Base-by-base conservation (phyloP, 1,139 yeast species). In the Yamadazyma atlantica region DNA sequence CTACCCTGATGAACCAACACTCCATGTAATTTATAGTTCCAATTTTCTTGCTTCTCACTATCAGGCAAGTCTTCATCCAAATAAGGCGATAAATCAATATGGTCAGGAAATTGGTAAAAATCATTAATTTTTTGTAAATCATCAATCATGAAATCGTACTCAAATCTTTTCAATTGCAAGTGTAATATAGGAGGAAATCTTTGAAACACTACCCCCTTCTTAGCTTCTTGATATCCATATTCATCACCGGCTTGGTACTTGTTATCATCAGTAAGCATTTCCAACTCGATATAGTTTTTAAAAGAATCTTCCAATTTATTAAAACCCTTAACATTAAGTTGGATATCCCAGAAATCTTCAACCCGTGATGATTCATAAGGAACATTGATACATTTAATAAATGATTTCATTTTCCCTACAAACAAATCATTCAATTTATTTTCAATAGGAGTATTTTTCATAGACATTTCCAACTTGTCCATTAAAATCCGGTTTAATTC, bases 271-370 rank as follows among this genome's bases (percentile, higher is more conserved):
- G 86, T 85, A 55, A 92, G 72, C 64, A 86, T 75, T 63, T 92
- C 99, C 30, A 84, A 82, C 51, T 88, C 95, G 39, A 90, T 80
- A 57, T 92, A 92, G 57, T 89, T 88, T 39, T 79, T 76, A 59
- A 92, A 92, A 0, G 97, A 83, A 36, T 82, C 83, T 44, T 77
- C 70, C 33, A 92, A 71, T 49, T 80, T 80, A 40, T 70, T 73
- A 70, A 89, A 75, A 22, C 92, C 88, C 58, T 87, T 88, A 17
- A 92, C 99, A 55, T 92, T 92, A 49, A 92, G 70, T 60, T 94
- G 98, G 45, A 92, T 85, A 66, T 92, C 98, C 99, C 99, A 92
- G 54, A 87, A 92, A 55, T 94, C 98, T 60, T 92, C 99, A 5
- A 76, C 80, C 47, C 97, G 74, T 2, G 96, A 82, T 17, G 96